Evolutionary conservation across 306 rosid species (phyloP).

Genomic region (Geum urbanum): DNA sequence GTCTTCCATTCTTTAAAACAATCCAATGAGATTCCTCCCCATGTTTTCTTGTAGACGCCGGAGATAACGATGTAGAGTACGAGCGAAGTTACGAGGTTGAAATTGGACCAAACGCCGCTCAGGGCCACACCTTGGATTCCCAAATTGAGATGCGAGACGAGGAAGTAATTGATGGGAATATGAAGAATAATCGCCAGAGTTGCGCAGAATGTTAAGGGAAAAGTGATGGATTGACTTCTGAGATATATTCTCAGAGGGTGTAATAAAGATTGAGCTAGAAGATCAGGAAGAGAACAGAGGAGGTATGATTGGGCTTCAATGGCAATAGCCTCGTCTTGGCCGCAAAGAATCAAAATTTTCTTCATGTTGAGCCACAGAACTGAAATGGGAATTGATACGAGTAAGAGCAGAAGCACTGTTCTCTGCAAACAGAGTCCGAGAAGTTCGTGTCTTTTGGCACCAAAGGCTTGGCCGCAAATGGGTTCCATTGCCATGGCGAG

Average conservation of each 20-base stretch:
- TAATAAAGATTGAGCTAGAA: conserved; percentile 66
- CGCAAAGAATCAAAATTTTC: conserved; percentile 52
- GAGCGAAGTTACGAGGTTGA: conserved; percentile 58
- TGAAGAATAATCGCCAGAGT: conserved; percentile 59
- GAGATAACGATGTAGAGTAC: conserved; percentile 49
- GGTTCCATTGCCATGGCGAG: conserved; percentile 95
- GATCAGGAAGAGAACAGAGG: conserved; percentile 82
- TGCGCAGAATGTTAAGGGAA: conserved; percentile 78
- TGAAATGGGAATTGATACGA: conserved; percentile 69
- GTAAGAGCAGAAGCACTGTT: conserved; percentile 50
- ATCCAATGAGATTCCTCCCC: conserved; percentile 62
- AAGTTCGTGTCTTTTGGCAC: conserved; percentile 55
- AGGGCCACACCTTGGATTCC: conserved; percentile 83
- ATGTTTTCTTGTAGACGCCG: conserved; percentile 51
- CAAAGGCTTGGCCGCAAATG: conserved; percentile 84
- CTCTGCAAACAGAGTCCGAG: conserved; percentile 78
- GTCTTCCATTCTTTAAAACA: conserved; percentile 54
- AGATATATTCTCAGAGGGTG: conserved; percentile 90
- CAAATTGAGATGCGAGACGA: conserved; percentile 44
- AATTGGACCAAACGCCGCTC: conserved; percentile 69
- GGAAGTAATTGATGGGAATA: conserved; percentile 67
- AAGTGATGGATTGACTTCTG: conserved; percentile 72
- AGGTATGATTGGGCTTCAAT: conserved; percentile 64
- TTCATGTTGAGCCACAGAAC: conserved; percentile 75
- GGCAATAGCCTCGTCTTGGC: conserved; percentile 70